Evolutionary conservation across 495 filamentous ascomycete genomes (phyloP), one percentile per base, ranked within the genome.

Genomic region (Pyrenula massariospora): DNA sequence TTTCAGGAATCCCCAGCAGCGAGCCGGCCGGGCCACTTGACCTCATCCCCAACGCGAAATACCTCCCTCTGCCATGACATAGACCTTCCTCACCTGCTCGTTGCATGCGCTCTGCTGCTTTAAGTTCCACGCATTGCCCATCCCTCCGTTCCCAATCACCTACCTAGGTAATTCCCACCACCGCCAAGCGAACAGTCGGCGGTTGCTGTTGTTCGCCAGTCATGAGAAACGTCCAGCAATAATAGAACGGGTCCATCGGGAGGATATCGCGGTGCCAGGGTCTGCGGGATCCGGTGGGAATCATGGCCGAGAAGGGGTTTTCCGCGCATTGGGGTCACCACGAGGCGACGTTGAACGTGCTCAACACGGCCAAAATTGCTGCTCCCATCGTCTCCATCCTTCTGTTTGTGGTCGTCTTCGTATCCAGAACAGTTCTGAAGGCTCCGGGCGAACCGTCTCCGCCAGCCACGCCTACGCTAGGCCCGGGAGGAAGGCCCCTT

Each of bases 401-500:
- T 54, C 76, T 89, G 65, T 91, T 89, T 65, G 69, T 88, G 21
- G 63, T 76, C 50, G 76, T 78, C 55, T 88, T 89, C 65, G 73
- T 84, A 12, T 68, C 73, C 60, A 80, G 79, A 65, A 83, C 84
- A 53, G 78, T 89, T 49, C 53, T 77, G 57, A 72, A 75, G 15
- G 76, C 82, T 52, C n/a, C 70, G 65, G 15, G 31, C 8, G 31
- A 42, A 42, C 31, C 31, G 48, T 60, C 64, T 55, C 67, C 56
- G 42, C 61, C 31, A 5, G 5, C 31, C 63, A 66, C 25, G 62
- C 62, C 49, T 65, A 61, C 25, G 72, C 71, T 2, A 42, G 88
- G 90, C 12, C 91, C 89, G 0, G 88, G 87, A 36, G 91, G 90
- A 54, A 88, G 91, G 65, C 87, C 88, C 15, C 73, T 95, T 22